Base-by-base conservation (phyloP, 768 basidiomycete species). In the Lactarius vividus region DNA sequence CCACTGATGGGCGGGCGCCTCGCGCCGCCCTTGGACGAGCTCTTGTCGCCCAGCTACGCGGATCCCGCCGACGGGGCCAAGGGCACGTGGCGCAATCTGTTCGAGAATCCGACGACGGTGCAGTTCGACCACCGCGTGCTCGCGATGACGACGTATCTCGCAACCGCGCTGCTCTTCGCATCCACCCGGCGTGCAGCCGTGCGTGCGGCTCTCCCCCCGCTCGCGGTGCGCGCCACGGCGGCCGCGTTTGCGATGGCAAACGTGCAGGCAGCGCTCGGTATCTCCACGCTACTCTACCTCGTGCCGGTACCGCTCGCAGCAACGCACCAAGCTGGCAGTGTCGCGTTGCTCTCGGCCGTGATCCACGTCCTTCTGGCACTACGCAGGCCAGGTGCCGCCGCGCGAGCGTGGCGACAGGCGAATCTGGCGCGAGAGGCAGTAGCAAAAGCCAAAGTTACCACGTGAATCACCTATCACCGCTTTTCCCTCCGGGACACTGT, bases 61-160 rank as follows among this genome's bases (percentile, higher is more conserved):
- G 86, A 87, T 75, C 4, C 28, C 16, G 6, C 20, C 15, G 26
- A 31, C 16, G 83, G 75, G 35, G 71, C 78, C 0, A 89, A 92
- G 74, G 80, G 84, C 68, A 85, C 85, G n/a, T 96, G 94, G 94
- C 82, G 97, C 66, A 98, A 98, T 75, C 80, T 98, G 59, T 87
- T 97, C 68, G 97, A 99, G 78, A 99, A 99, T 73, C 97, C 97
- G 9, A 95, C 92, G 10, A 97, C 96, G 0, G 96, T 96, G 9
- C 97, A 99, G 74, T 98, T 98, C 72, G 87, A 99, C 73, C 97
- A 99, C 76, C 89, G 97, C 26, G 79, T 96, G 57, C 84, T 99
- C 92, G 96, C 94, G 3, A 89, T 86, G 61, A 86, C 93, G 0
- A 96, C 96, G 0, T 96, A 96, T 75, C 39, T 85, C 28, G 80